Evolutionary conservation across 2,329 filamentous ascomycete species (phyloP), one percentile per base, ranked within the genome.

Genomic region (Aspergillus sojae): DNA sequence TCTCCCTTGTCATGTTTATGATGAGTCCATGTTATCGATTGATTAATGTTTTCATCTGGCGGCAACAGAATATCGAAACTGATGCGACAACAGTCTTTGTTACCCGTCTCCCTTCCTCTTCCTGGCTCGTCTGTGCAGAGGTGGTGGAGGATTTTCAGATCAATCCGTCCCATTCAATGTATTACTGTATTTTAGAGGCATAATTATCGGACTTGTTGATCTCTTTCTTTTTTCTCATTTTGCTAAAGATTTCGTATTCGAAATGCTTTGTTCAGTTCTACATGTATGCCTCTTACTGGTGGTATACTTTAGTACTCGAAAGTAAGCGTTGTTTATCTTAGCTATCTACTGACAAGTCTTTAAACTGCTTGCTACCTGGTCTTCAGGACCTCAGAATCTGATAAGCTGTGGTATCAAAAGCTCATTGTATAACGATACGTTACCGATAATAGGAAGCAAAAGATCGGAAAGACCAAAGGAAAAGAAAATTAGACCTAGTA

Each of bases 151-250:
- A 26, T 32, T 12, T 36, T 32, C n/a, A 12, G 30, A 9, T 12
- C 23, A 32, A 19, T 39, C 19, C 5, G 14, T 54, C 30, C 30
- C 5, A 26, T 53, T 54, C 30, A 43, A 41, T 43, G 48, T 60
- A 55, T 55, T 36, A 54, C 32, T 55, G 52, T 55, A 55, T 55
- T 55, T 39, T 55, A 55, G 52, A 55, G 7, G 48, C 34, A 55
- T 26, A 39, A 55, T 55, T 26, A 48, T 28, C n/a, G 48, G 28
- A n/a, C 16, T 32, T 52, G 26, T 52, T 34, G 48, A n/a, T 32
- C 9, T 32, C 16, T 30, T n/a, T 7, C 26, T n/a, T 4, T 41
- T 28, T 19, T 48, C 10, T 46, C 21, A 14, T 5, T 11, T 16
- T 28, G 14, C 5, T 19, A 48, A 26, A 16, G 11, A 48, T 28